phyloP scores from a whole-genome alignment of 805 yeast species.

The Myxozyma lipomycoides region DNA sequence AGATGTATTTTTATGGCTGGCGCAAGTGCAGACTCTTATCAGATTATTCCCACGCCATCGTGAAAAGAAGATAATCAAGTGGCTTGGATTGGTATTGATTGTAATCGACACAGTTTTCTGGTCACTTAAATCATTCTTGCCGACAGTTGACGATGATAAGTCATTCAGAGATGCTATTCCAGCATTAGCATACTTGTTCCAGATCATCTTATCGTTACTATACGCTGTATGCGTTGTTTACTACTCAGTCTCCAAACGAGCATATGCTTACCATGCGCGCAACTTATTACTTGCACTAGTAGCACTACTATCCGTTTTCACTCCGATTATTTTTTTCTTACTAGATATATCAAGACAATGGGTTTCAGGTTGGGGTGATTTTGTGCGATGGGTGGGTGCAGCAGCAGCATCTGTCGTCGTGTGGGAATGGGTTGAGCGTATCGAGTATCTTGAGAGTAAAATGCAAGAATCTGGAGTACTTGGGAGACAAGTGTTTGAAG shows the following conservation, averaged over 20 bases:
- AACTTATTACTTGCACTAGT: constrained; percentile 50
- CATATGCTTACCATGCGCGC: constrained; percentile 46
- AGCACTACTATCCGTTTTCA: constrained; percentile 40
- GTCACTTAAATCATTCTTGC: constrained; percentile 29
- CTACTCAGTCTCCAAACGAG: constrained; percentile 41
- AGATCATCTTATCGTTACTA: constrained; percentile 36
- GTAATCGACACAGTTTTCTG: constrained; percentile 34
- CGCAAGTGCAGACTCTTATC: constrained; percentile 52
- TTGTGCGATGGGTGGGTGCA: constrained; percentile 46
- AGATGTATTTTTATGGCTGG: constrained; percentile 47
- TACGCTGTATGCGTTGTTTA: constrained; percentile 39
- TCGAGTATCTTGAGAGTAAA: constrained; percentile 48
- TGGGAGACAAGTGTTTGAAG: constrained; percentile 57
- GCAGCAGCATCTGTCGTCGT: constrained; percentile 50
- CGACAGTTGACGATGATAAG: constrained; percentile 25
- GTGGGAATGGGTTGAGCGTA: constrained; percentile 65
- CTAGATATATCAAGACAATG: constrained; percentile 41
- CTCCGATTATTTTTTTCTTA: constrained; percentile 40
- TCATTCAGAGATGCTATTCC: constrained; percentile 37
- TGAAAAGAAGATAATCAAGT: constrained; percentile 36
- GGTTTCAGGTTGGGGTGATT: constrained; percentile 50
- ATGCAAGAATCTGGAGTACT: constrained; percentile 55
- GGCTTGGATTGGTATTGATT: constrained; percentile 37
- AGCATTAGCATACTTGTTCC: constrained; percentile 35
- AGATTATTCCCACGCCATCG: constrained; percentile 39